These are phyloP conservation scores for Phytophthora meadii DNA, from an alignment of 352 stramenopile species.

Conservation along the genomic window DNA sequence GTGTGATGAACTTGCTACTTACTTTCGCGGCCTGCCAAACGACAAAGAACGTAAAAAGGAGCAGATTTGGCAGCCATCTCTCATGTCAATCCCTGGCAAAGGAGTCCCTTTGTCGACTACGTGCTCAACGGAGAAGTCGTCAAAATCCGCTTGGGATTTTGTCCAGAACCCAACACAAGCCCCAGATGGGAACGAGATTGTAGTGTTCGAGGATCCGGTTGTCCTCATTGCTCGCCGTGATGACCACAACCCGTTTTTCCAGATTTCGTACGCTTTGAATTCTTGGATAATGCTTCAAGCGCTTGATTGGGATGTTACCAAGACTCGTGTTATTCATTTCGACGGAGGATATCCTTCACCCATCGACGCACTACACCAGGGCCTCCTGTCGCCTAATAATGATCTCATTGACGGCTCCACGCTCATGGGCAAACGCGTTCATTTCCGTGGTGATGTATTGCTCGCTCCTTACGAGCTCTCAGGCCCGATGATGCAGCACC, in stretches of 20 bases:
- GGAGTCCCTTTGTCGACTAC: conserved; percentile 21
- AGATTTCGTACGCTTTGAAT: conserved; percentile 51
- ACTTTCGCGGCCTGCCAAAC: conserved; percentile 24
- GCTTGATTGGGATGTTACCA: conserved; percentile 38
- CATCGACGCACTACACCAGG: conserved; percentile 55
- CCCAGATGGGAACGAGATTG: conserved; percentile 27
- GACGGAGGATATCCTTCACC: conserved; percentile 52
- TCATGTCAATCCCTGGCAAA: conserved; percentile 9
- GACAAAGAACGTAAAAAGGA: conserved; percentile 35
- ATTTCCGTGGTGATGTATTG: conserved; percentile 57
- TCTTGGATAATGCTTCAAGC: conserved; percentile 48
- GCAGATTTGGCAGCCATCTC: conserved; percentile 31
- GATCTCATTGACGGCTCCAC: conserved; percentile 37
- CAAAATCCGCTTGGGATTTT: conserved; percentile 35
- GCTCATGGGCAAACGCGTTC: conserved; percentile 39
- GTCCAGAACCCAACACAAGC: conserved; percentile 31
- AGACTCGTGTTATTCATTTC: conserved; percentile 52
- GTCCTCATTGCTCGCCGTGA: conserved; percentile 52
- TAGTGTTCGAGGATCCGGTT: conserved; percentile 39
- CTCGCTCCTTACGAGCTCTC: conserved; percentile 59
- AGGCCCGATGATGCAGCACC: conserved; percentile 74
- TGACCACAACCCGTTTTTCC: conserved; percentile 68
- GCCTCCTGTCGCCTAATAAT: conserved; percentile 37
- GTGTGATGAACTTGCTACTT: conserved; percentile 35
- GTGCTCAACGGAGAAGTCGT: conserved; percentile 3